A percentile compares a stretch with the other conserved stretches of the same genome.
Evolutionary conservation across 148 eudicot species (phyloP).

Genomic region (Spergularia marina): DNA sequence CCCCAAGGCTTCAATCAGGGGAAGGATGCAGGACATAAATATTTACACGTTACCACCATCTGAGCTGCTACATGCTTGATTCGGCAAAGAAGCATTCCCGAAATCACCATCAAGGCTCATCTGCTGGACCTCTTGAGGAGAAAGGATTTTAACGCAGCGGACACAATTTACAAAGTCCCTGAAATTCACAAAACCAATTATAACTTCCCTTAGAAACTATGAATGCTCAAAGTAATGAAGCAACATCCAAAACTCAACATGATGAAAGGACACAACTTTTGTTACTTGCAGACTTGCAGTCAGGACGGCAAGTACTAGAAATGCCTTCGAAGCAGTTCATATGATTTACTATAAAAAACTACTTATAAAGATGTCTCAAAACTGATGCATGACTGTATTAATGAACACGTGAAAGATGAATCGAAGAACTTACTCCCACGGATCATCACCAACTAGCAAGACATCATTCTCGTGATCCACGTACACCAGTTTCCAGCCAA

Average conservation of each 20-base stretch:
- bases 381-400: background rate
- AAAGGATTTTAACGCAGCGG: slow-evolving; percentile 82
- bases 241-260: no score
- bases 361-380: background rate
- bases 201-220: background rate
- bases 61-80: slow-evolving; percentile 95
- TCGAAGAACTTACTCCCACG: slow-evolving; percentile 89
- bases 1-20: background rate
- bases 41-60: slow-evolving; percentile 69
- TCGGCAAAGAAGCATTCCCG: slow-evolving; percentile 54
- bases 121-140: slow-evolving; percentile 95
- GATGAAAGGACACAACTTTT: no score
- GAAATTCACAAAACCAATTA: slow-evolving; percentile 16
- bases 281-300: no score
- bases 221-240: background rate
- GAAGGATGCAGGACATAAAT: background rate
- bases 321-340: no score
- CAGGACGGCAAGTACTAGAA: no score
- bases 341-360: no score
- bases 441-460: slow-evolving; percentile 93
- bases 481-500: slow-evolving; percentile 96
- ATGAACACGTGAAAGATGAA: background rate
- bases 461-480: slow-evolving; percentile 92
- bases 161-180: slow-evolving; percentile 94
- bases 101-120: slow-evolving; percentile 98